Conservation (phyloP, 768 basidiomycete species). For the Pleurotus platypus region DNA sequence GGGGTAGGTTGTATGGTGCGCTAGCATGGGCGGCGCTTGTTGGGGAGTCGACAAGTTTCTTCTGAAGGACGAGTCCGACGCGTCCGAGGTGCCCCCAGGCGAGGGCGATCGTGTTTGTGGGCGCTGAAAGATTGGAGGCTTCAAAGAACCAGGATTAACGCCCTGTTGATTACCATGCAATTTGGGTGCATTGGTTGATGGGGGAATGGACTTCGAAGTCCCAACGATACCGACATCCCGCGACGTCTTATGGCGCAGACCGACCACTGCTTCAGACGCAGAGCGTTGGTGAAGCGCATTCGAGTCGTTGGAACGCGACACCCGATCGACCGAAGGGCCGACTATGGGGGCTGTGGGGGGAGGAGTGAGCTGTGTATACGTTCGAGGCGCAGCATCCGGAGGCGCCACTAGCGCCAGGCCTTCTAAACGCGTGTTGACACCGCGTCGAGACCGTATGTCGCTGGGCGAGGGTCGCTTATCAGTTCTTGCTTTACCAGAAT, state of each 20-base stretch:
- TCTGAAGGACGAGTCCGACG: conserved; percentile 23
- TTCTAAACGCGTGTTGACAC: conserved; percentile 34
- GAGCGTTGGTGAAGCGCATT: conserved; percentile 38
- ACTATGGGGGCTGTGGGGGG: conserved; percentile 45
- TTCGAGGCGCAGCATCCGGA: conserved; percentile 57
- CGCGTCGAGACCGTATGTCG: conserved; percentile 35
- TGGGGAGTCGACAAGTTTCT: conserved; percentile 9
- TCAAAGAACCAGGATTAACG: conserved; percentile 12
- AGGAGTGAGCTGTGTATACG: conserved; percentile 51
- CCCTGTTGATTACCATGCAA: conserved; percentile 20
- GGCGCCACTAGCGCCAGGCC: conserved; percentile 70
- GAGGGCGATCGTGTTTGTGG: conserved; percentile 31
- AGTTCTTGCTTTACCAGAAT: conserved; percentile 14
- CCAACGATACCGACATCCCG: conserved; percentile 50
- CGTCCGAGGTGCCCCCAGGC: conserved; percentile 15
- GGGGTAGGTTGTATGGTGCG: conserved; percentile 21
- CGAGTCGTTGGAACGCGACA: conserved; percentile 14
- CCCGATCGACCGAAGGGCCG: conserved; percentile 15
- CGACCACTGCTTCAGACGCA: conserved; percentile 40
- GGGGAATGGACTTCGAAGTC: conserved; percentile 22
- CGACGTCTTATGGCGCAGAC: conserved; percentile 14
- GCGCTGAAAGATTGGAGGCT: conserved; percentile 29
- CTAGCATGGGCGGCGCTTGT: conserved; percentile 1
- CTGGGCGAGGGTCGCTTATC: conserved; percentile 18
- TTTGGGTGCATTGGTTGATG: conserved; percentile 4